Conservation (phyloP, 371 early-diverging fungal species). For the Encephalitozoon cuniculi region DNA sequence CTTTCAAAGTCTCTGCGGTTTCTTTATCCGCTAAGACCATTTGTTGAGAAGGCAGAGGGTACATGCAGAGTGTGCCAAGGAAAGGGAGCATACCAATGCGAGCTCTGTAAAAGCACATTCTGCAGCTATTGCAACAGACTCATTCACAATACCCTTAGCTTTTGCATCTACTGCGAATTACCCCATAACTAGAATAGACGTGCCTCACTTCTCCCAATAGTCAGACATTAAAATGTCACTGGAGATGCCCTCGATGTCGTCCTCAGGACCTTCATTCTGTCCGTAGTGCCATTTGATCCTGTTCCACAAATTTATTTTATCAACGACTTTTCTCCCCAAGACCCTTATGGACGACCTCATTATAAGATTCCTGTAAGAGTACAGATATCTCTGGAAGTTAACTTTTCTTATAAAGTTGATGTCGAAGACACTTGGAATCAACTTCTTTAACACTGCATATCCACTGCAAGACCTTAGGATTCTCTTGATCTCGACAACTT, state of each 20-base stretch:
- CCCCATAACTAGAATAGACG: background rate
- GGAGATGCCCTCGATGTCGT: background rate
- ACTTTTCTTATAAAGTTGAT: background rate
- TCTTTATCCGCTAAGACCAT: constrained; percentile 43
- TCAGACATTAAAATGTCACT: background rate
- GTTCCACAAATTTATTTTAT: background rate
- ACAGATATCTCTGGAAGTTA: background rate
- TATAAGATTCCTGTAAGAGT: background rate
- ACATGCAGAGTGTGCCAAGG: constrained; percentile 31
- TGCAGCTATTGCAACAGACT: constrained; percentile 48
- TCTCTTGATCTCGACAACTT: background rate
- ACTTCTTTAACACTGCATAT: background rate
- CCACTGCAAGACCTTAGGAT: background rate
- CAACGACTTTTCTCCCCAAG: background rate
- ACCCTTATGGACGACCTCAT: background rate
- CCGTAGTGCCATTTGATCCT: background rate
- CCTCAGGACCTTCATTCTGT: background rate
- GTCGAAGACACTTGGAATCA: background rate
- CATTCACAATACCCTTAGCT: constrained; percentile 45
- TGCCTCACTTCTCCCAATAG: background rate
- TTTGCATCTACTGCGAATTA: constrained; percentile 53
- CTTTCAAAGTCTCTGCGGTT: constrained; percentile 43
- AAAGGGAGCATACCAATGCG: constrained; percentile 24
- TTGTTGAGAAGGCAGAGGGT: constrained; percentile 4
- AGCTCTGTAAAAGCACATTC: constrained; percentile 34